These are phyloP conservation scores for Lathyrus oleraceus DNA, from an alignment of 306 rosid species.

Conservation along the genomic window DNA sequence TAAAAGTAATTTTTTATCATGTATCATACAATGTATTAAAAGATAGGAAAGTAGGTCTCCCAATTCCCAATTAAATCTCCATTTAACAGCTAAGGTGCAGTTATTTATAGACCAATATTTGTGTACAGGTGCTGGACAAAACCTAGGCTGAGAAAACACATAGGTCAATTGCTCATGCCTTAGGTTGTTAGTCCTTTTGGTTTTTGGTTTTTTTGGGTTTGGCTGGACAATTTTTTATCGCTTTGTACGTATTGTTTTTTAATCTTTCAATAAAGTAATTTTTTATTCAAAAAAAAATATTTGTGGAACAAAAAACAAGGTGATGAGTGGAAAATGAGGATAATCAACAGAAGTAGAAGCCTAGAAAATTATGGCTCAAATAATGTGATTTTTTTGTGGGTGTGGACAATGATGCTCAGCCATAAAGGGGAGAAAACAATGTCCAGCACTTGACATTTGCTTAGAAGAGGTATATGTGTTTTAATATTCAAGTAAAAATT, in stretches of 20 bases:
- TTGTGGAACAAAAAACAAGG: neutral
- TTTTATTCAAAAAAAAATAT: too few relatives aligned
- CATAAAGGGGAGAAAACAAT: neutral
- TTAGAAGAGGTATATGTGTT: constrained; percentile 1
- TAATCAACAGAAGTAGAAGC: constrained; percentile 13
- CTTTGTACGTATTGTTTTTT: too few relatives aligned
- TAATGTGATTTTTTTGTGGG: neutral
- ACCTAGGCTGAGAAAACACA: too few relatives aligned
- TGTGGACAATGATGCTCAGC: constrained; percentile 9
- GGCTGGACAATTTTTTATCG: too few relatives aligned
- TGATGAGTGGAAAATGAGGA: neutral
- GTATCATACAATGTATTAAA: neutral
- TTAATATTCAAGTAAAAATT: constrained; percentile 15
- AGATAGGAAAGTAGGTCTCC: neutral
- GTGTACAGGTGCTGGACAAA: too few relatives aligned
- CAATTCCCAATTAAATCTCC: neutral
- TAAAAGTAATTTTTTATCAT: neutral
- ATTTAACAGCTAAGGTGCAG: neutral
- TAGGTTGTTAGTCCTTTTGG: too few relatives aligned
- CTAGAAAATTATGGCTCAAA: constrained; percentile 5
- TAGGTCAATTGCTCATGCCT: too few relatives aligned
- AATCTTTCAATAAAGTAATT: too few relatives aligned
- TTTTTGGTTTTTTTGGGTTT: too few relatives aligned
- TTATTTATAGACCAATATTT: neutral
- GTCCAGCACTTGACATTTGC: constrained; percentile 8